Conservation (phyloP, 2,329 filamentous ascomycete genomes). For the Ceratocystis ficicola region DNA sequence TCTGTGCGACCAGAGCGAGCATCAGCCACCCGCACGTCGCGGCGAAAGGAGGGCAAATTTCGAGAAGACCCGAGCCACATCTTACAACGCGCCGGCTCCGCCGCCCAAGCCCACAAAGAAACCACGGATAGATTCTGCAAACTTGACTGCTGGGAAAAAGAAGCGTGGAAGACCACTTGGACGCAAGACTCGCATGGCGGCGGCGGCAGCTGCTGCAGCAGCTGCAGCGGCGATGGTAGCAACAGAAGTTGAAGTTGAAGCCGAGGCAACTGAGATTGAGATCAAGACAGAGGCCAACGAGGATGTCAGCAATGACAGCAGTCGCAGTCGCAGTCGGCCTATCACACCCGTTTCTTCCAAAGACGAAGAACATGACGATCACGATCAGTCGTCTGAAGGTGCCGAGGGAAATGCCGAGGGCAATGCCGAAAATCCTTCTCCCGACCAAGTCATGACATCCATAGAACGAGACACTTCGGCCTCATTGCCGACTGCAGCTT, state of each 20-base stretch:
- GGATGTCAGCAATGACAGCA: slow-evolving; percentile 24
- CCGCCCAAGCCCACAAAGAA: not conserved
- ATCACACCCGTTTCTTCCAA: slow-evolving; percentile 10
- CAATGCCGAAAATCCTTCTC: not conserved
- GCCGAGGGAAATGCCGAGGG: not conserved
- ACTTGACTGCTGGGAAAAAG: slow-evolving; percentile 29
- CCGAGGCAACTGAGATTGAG: slow-evolving; percentile 22
- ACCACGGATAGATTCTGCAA: slow-evolving; percentile 8
- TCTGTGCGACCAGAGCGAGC: slow-evolving; percentile 85
- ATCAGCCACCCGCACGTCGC: slow-evolving; percentile 83
- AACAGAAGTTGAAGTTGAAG: slow-evolving; percentile 5
- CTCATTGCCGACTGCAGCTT: slow-evolving; percentile 24
- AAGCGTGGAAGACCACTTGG: slow-evolving; percentile 33
- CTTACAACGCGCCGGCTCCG: not conserved
- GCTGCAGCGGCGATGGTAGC: slow-evolving; percentile 28
- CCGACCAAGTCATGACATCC: slow-evolving; percentile 33
- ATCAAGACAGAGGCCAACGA: slow-evolving; percentile 28
- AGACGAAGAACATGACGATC: slow-evolving; percentile 25
- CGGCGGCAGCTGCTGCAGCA: slow-evolving; percentile 31
- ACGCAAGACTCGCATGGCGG: slow-evolving; percentile 25
- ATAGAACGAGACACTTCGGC: slow-evolving; percentile 32
- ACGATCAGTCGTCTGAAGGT: slow-evolving; percentile 28
- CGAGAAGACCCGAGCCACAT: slow-evolving; percentile 31
- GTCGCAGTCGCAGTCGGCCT: slow-evolving; percentile 23
- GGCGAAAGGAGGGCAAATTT: slow-evolving; percentile 62